phyloP scores from a whole-genome alignment of 2,329 filamentous ascomycete species.

The Nectriaceae sp. region DNA sequence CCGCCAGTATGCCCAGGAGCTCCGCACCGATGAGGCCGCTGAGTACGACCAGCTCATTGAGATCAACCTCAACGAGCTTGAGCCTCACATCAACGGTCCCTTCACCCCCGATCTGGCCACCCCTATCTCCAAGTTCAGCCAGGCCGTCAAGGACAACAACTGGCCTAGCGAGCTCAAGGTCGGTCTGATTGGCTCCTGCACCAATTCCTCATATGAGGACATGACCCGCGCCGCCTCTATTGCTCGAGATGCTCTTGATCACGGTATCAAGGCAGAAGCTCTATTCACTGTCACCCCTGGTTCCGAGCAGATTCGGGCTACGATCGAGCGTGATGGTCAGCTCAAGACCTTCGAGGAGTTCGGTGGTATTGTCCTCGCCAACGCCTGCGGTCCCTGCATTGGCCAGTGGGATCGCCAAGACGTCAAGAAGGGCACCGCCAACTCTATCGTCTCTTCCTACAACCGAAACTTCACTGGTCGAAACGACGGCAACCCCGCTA shows the following conservation, averaged over 20 bases:
- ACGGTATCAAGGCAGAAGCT: constrained; percentile 85
- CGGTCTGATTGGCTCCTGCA: constrained; percentile 95
- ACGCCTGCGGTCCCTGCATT: constrained; percentile 92
- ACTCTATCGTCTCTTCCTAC: constrained; percentile 98
- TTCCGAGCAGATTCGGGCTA: constrained; percentile 95
- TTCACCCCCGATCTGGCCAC: constrained; percentile 96
- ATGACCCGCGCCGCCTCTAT: constrained; percentile 95
- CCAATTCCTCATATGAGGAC: constrained; percentile 97
- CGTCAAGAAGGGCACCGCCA: constrained; percentile 91
- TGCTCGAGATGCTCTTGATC: constrained; percentile 85
- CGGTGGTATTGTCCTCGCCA: constrained; percentile 87
- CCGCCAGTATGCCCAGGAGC: constrained; percentile 79
- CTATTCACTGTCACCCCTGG: constrained; percentile 97
- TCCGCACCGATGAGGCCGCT: constrained; percentile 83
- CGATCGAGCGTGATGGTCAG: constrained; percentile 85
- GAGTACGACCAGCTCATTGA: constrained; percentile 90
- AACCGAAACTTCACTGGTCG: constrained; percentile 99
- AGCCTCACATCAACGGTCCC: constrained; percentile 96
- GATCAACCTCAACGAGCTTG: constrained; percentile 85
- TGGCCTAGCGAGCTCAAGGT: constrained; percentile 94
- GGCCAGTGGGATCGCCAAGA: constrained; percentile 94
- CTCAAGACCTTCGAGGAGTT: constrained; percentile 83
- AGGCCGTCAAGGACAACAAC: constrained; percentile 77
- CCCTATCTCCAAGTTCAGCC: constrained; percentile 86
- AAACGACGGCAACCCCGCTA: constrained; percentile 94